Percentiles rank a stretch among this genome's conserved stretches.
Conservation (phyloP, 1,284 basidiomycete species). For the Pseudozyma thailandica region DNA sequence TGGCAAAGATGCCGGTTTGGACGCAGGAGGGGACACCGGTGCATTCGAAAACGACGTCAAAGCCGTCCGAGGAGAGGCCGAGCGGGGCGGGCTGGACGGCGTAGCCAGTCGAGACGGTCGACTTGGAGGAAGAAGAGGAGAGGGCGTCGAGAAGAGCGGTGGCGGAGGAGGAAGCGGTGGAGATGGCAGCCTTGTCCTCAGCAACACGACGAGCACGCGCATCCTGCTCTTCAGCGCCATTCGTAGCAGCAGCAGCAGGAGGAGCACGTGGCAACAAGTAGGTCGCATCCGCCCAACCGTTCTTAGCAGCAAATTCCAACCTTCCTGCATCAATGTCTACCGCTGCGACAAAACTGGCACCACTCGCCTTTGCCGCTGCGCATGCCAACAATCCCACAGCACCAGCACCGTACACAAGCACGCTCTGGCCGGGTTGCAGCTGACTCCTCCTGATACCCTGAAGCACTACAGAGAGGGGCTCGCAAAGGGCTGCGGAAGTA, state of each 20-base stretch:
- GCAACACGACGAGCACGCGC: conserved; percentile 74
- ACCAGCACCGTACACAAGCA: conserved; percentile 90
- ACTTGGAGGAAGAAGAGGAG: conserved; percentile 1
- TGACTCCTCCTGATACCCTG: conserved; percentile 81
- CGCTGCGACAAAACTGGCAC: conserved; percentile 56
- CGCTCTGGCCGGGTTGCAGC: conserved; percentile 74
- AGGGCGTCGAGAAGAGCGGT: conserved; percentile 26
- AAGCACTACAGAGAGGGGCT: conserved; percentile 88
- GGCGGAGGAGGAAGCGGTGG: conserved; percentile 70
- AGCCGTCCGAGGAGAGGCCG: conserved; percentile 71
- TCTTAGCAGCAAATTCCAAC: conserved; percentile 46
- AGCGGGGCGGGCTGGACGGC: conserved; percentile 25
- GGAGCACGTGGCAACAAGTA: conserved; percentile 75
- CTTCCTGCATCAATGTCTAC: conserved; percentile 53
- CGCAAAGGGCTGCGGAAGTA: conserved; percentile 84
- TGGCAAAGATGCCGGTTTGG: conserved; percentile 70
- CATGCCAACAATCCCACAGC: conserved; percentile 90
- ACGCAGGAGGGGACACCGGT: conserved; percentile 82
- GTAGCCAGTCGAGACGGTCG: conserved; percentile 12
- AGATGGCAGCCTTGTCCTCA: conserved; percentile 72
- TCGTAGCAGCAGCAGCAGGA: conserved; percentile 71
- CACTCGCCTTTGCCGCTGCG: conserved; percentile 62
- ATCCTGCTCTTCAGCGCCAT: conserved; percentile 8
- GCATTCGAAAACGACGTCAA: conserved; percentile 92
- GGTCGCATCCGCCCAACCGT: conserved; percentile 78